Conservation (phyloP, 768 basidiomycete species). For the Coprinopsis cinerea region DNA sequence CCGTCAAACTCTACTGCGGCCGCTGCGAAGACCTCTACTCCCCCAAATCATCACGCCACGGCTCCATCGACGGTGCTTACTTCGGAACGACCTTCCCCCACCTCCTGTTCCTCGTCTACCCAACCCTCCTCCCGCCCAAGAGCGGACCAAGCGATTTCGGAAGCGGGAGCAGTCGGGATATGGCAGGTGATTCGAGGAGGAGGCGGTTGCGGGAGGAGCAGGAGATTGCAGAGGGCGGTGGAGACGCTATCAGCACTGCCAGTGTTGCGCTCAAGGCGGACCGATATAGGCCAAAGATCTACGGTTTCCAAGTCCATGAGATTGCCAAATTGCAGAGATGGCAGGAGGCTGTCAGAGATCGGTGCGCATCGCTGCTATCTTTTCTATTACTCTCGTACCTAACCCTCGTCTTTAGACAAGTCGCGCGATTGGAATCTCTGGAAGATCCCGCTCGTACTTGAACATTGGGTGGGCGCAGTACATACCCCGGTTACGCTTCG, state of each 20-base stretch:
- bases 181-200: conserved; percentile 27
- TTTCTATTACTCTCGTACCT: conserved; percentile 7
- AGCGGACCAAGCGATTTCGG: conserved; percentile 37
- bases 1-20: conserved; percentile 97
- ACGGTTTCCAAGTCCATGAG: conserved; percentile 96
- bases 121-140: conserved; percentile 86
- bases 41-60: conserved; percentile 95
- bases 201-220: conserved; percentile 43
- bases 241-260: conserved; percentile 72
- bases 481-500: too few relatives aligned
- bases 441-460: conserved; percentile 12
- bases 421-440: conserved; percentile 43
- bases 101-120: conserved; percentile 95
- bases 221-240: conserved; percentile 55
- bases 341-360: conserved; percentile 91
- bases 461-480: background rate
- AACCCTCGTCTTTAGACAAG: conserved; percentile 30
- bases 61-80: conserved; percentile 96
- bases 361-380: conserved; percentile 38
- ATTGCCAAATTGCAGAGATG: conserved; percentile 89
- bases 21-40: conserved; percentile 98
- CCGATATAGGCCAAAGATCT: conserved; percentile 87
- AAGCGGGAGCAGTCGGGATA: conserved; percentile 17
- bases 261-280: conserved; percentile 85
- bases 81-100: conserved; percentile 99